phyloP scores from a whole-genome alignment of 371 early-diverging fungal species.

The Lichtheimia ornata region DNA sequence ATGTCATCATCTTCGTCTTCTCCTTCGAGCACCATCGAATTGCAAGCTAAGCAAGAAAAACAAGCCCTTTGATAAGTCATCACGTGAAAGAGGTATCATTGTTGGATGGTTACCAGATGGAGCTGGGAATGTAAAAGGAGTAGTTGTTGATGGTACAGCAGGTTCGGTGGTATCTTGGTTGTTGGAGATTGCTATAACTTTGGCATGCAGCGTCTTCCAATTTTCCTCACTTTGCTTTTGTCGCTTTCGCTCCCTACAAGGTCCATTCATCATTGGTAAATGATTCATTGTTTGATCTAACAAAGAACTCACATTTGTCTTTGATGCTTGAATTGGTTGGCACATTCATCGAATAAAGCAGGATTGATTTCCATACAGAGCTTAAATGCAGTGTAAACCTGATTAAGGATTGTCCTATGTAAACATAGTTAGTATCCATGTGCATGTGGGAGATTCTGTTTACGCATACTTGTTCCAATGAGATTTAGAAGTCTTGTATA shows the following conservation, averaged over 20 bases:
- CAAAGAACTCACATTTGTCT: slow-evolving; percentile 71
- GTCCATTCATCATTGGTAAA: not conserved
- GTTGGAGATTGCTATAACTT: too few species aligned
- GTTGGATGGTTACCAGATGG: not conserved
- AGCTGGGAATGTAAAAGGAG: slow-evolving; percentile 9
- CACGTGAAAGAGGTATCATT: too few species aligned
- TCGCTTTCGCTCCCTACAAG: slow-evolving; percentile 75
- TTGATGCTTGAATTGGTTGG: slow-evolving; percentile 78
- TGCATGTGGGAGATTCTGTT: not conserved
- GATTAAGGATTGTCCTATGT: slow-evolving; percentile 84
- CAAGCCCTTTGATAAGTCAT: too few species aligned
- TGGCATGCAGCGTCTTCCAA: slow-evolving; percentile 74
- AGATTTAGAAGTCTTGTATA: slow-evolving; percentile 88
- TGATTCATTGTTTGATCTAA: not conserved
- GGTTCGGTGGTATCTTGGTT: too few species aligned
- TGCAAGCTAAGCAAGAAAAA: not conserved
- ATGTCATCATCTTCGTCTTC: slow-evolving; percentile 36
- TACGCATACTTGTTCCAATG: slow-evolving; percentile 93
- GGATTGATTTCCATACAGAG: slow-evolving; percentile 95
- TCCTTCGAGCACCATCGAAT: slow-evolving; percentile 27
- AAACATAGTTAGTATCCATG: not conserved
- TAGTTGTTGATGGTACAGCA: too few species aligned
- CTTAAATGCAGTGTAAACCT: slow-evolving; percentile 93
- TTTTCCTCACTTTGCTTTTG: slow-evolving; percentile 83
- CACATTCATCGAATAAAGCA: slow-evolving; percentile 90